A percentile compares a stretch with the other conserved stretches of the same genome.
These are phyloP conservation scores for Ophiostoma ulmi DNA, from an alignment of 2,329 filamentous ascomycete species.

Conservation along the genomic window DNA sequence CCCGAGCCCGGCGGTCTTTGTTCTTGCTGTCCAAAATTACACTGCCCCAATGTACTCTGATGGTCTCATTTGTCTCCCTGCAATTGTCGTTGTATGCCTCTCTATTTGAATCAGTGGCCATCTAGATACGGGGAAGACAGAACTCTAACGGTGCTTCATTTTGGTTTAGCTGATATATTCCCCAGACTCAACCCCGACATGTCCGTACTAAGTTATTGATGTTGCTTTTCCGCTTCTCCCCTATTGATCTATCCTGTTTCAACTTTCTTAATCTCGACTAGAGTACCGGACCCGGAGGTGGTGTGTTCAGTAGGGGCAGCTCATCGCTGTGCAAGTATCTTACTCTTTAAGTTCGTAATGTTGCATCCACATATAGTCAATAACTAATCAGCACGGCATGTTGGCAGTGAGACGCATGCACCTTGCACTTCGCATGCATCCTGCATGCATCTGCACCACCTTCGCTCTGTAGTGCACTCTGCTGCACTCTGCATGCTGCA, in stretches of 20 bases:
- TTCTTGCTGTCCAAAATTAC: neutral
- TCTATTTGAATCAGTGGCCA: neutral
- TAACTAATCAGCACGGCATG: neutral
- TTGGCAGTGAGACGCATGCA: conserved; percentile 4
- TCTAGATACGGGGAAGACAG: neutral
- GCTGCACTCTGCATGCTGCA: neutral
- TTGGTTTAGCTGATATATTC: neutral
- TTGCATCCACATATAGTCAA: neutral
- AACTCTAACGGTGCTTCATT: neutral
- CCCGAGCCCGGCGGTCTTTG: neutral
- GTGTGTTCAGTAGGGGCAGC: neutral
- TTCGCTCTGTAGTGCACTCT: neutral
- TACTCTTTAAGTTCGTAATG: neutral
- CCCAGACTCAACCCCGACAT: neutral
- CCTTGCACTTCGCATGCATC: neutral
- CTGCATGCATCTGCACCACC: neutral
- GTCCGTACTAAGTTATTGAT: neutral
- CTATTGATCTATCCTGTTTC: neutral
- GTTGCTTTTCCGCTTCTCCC: neutral
- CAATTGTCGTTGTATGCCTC: neutral
- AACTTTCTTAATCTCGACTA: neutral
- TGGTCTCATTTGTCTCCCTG: neutral
- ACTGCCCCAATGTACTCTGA: neutral
- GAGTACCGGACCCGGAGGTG: neutral
- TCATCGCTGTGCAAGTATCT: neutral